These are phyloP conservation scores for Daldinia concentrica DNA, from an alignment of 495 filamentous ascomycete species.

Conservation along the genomic window DNA sequence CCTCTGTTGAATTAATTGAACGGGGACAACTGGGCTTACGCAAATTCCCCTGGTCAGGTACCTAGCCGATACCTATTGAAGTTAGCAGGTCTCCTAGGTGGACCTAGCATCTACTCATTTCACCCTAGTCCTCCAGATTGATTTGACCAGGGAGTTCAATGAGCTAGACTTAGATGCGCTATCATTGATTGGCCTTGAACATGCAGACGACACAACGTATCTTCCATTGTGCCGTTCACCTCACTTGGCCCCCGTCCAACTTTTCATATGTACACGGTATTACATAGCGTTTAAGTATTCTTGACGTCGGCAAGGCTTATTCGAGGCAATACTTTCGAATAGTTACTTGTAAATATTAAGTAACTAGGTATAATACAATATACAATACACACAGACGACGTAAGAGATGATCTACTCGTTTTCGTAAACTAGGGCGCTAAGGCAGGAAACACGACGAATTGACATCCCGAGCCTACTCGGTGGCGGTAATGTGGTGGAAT, in stretches of 20 bases:
- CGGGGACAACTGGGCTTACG: constrained; percentile 7
- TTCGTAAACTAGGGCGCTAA: constrained; percentile 36
- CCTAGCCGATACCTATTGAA: constrained; percentile 31
- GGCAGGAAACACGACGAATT: constrained; percentile 41
- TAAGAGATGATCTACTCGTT: constrained; percentile 16
- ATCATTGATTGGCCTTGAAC: constrained; percentile 8
- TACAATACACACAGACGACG: not conserved
- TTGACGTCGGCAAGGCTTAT: not conserved
- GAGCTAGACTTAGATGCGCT: constrained; percentile 14
- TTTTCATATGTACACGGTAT: constrained; percentile 10
- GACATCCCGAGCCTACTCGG: constrained; percentile 9
- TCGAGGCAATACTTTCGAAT: not conserved
- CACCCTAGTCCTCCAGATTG: constrained; percentile 26
- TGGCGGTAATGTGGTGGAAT: constrained; percentile 42
- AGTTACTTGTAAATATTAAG: not conserved
- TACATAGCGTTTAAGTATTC: not conserved
- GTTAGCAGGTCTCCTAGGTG: constrained; percentile 23
- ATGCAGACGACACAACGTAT: constrained; percentile 1
- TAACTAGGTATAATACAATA: no score
- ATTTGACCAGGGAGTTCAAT: constrained; percentile 32
- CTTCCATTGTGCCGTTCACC: not conserved
- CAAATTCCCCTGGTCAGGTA: constrained; percentile 28
- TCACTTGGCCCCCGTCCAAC: constrained; percentile 6
- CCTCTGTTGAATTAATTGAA: constrained; percentile 8
- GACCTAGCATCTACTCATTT: constrained; percentile 21